Percentiles rank a stretch among this genome's conserved stretches.
Conservation (phyloP, 2,329 filamentous ascomycete genomes). For the Botrytis porri region DNA sequence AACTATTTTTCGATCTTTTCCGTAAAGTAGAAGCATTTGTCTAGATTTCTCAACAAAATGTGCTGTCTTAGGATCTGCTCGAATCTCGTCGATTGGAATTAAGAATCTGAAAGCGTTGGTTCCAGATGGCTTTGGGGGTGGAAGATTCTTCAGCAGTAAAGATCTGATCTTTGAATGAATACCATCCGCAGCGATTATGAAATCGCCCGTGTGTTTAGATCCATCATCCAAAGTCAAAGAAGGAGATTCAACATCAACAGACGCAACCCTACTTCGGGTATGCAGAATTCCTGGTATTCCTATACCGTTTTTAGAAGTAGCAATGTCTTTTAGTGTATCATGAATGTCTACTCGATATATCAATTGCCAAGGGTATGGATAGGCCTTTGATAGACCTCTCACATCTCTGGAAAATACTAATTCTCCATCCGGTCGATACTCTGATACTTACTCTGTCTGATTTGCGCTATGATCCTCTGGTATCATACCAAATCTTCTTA, state of each 20-base stretch:
- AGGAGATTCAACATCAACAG: conserved; percentile 43
- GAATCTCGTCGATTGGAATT: conserved; percentile 29
- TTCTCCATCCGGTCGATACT: conserved; percentile 18
- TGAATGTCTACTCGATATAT: conserved; percentile 54
- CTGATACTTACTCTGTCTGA: conserved; percentile 12
- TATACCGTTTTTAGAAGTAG: conserved; percentile 39
- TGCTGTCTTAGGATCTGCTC: conserved; percentile 39
- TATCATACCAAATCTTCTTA: conserved; percentile 46
- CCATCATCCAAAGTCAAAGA: conserved; percentile 48
- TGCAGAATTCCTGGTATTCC: conserved; percentile 42
- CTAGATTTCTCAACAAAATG: conserved; percentile 37
- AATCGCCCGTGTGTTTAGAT: conserved; percentile 44
- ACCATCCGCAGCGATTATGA: conserved; percentile 56
- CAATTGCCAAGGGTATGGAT: conserved; percentile 45
- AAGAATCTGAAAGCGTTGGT: conserved; percentile 33
- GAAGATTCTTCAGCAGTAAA: not conserved
- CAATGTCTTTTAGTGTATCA: conserved; percentile 48
- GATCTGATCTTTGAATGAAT: conserved; percentile 36
- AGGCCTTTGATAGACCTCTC: not conserved
- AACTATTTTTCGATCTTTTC: conserved; percentile 44
- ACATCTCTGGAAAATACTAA: not conserved
- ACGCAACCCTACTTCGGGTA: conserved; percentile 44
- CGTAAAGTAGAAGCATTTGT: conserved; percentile 43
- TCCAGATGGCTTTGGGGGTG: conserved; percentile 21
- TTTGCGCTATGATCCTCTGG: conserved; percentile 41